phyloP scores from a whole-genome alignment of 257 asterid species.

The Scutellaria galericulata region DNA sequence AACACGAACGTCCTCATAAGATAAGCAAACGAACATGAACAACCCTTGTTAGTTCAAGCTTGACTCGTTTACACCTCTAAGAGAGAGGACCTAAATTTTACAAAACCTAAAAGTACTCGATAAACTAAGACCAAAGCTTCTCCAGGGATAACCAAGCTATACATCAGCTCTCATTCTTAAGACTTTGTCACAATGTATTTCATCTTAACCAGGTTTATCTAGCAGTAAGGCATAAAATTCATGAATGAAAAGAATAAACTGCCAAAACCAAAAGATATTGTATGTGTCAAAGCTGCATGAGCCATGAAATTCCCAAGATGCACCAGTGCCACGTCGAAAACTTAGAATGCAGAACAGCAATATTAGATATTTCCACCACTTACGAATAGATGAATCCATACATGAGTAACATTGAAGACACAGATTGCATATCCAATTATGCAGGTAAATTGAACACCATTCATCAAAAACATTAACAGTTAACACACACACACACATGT shows the following conservation, averaged over 20 bases:
- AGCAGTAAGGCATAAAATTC: background rate
- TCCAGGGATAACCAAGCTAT: background rate
- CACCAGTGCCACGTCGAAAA: background rate
- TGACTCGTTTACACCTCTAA: no score
- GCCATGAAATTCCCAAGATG: background rate
- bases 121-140: background rate
- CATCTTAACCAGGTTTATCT: background rate
- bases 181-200: background rate
- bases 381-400: background rate
- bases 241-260: background rate
- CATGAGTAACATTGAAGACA: background rate
- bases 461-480: no score
- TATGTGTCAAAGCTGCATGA: no score
- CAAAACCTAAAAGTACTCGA: background rate
- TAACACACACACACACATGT: no score
- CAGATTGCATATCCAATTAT: background rate
- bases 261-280: background rate
- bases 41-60: no score
- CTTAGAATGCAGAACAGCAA: constrained; percentile 6
- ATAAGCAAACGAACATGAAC: no score
- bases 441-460: no score
- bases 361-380: background rate
- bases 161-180: background rate
- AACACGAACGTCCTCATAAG: no score
- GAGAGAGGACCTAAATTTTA: background rate